phyloP scores from a whole-genome alignment of 768 basidiomycete genomes.

The Tylopilus plumbeoviolaceoides region DNA sequence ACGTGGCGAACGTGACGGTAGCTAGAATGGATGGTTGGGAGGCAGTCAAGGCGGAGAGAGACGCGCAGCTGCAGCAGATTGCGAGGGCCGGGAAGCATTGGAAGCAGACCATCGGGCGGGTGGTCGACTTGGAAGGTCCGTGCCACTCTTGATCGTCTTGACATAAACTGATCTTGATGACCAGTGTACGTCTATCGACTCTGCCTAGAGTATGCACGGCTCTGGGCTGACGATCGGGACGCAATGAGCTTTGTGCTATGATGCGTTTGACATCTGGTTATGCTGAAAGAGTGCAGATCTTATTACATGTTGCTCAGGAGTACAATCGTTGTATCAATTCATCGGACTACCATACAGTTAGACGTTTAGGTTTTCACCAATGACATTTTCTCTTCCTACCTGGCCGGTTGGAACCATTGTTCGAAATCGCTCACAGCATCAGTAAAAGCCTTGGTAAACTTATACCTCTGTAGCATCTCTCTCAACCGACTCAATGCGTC shows the following conservation, averaged over 20 bases:
- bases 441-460: too few species aligned
- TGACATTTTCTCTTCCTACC: too few species aligned
- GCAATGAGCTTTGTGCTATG: conserved; percentile 43
- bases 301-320: too few species aligned
- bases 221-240: conserved; percentile 82
- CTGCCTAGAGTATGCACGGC: conserved; percentile 82
- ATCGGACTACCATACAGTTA: too few species aligned
- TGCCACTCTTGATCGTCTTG: conserved; percentile 2
- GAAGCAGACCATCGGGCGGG: conserved; percentile 80
- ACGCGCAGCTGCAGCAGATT: conserved; percentile 71
- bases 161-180: not conserved
- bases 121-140: conserved; percentile 90
- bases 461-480: too few species aligned
- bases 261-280: too few species aligned
- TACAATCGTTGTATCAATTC: too few species aligned
- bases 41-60: conserved; percentile 50
- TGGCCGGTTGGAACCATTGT: too few species aligned
- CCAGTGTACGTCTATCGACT: conserved; percentile 84
- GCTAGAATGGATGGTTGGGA: conserved; percentile 29
- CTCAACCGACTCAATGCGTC: too few species aligned
- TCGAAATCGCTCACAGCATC: too few species aligned
- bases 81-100: conserved; percentile 91
- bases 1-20: conserved; percentile 48
- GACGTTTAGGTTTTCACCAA: too few species aligned
- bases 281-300: too few species aligned